Evolutionary conservation across 371 early-diverging fungal genomes (phyloP).

Genomic region (Umbelopsis sp.): DNA sequence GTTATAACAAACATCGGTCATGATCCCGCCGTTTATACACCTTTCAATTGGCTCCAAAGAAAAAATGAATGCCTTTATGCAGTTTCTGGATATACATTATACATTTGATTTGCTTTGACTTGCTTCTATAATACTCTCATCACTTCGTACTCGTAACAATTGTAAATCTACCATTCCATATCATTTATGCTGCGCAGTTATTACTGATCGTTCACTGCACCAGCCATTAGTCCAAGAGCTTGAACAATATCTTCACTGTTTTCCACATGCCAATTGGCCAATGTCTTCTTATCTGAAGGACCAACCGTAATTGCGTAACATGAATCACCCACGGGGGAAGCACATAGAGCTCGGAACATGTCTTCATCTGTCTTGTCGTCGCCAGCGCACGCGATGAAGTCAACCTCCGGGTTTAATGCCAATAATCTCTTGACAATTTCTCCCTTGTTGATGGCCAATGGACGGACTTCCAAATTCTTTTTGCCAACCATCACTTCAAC

Average conservation of each 20-base stretch:
- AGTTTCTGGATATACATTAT: background rate
- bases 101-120: background rate
- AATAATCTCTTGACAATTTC: constrained; percentile 89
- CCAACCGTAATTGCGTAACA: constrained; percentile 67
- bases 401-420: constrained; percentile 59
- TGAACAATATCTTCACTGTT: constrained; percentile 51
- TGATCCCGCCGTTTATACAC: background rate
- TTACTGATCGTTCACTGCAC: constrained; percentile 18
- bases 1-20: background rate
- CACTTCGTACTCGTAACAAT: background rate
- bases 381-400: constrained; percentile 92
- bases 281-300: constrained; percentile 75
- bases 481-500: constrained; percentile 94
- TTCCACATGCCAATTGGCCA: constrained; percentile 81
- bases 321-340: constrained; percentile 1
- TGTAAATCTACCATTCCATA: background rate
- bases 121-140: background rate
- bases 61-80: background rate
- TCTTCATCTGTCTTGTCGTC: constrained; percentile 97
- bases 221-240: constrained; percentile 33
- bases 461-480: constrained; percentile 92
- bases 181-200: background rate
- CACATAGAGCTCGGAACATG: constrained; percentile 78
- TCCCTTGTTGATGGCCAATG: constrained; percentile 80
- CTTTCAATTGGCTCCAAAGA: background rate